Base-by-base conservation (phyloP, 805 yeast genomes). In the Wickerhamiella vanderwaltii region DNA sequence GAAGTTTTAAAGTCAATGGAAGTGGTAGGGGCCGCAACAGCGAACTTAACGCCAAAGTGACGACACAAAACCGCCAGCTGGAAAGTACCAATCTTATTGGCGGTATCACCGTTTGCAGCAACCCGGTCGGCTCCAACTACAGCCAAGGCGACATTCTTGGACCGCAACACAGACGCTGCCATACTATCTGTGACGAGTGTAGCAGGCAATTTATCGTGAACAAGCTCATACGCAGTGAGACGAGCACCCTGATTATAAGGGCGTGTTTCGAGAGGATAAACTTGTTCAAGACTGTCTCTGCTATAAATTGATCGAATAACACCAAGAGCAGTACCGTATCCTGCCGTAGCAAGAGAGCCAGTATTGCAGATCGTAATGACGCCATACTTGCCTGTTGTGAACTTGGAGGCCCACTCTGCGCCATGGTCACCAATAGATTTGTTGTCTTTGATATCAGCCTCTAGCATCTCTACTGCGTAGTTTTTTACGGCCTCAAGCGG, bases 201-300 rank as follows among this genome's bases (percentile, higher is more conserved):
- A 37, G 91, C 77, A 12, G 97, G 97, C 31, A 91, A 83, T 16
- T 72, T 56, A 48, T 88, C 97, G 53, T 81, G 78, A 12, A 82
- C 77, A 35, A 88, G 69, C 59, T 88, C 98, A 60, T 76, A 88
- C 0, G 96, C 87, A 0, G 97, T 88, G 45, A 88, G 67, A 50
- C 94, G 73, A 0, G 96, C 84, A 7, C 98, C 98, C 64, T 88
- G 97, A 59, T 88, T 86, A 58, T 88, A 91, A 1, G 98, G 98
- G 52, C 98, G 72, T 0, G 98, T 88, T 57, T 88, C 98, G 53
- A 88, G 69, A 5, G 95, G 88, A 52, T 77, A 91, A 1, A 79
- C 91, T 38, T 76, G 85, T 7, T 72, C 67, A 48, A 88, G 62
- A 55, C 67, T 68, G 33, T 75, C 72, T 0, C 63, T 51, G 1